Conservation (phyloP, 768 basidiomycete species). For the Terana coerulea region DNA sequence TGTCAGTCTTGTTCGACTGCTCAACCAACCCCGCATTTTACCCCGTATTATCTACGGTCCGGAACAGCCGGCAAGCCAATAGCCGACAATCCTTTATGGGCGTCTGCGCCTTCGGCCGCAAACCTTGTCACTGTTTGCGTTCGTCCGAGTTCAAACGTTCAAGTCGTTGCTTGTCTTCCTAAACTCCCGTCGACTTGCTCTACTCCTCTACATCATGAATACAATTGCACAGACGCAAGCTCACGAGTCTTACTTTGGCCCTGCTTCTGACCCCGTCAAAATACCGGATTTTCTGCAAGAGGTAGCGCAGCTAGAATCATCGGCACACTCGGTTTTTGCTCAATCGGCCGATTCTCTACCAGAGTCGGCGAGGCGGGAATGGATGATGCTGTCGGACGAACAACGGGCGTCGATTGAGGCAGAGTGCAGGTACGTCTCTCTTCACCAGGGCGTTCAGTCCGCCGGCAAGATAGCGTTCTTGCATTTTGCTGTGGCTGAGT, state of each 20-base stretch:
- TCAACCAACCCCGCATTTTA: conserved; percentile 3
- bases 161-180: not conserved
- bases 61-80: not conserved
- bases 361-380: conserved; percentile 1
- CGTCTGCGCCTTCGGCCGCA: not conserved
- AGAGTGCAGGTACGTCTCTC: conserved; percentile 33
- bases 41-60: conserved; percentile 5
- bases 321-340: not conserved
- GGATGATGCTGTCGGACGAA: conserved; percentile 10
- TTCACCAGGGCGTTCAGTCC: not conserved
- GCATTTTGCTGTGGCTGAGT: not conserved
- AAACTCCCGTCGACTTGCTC: no score
- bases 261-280: conserved; percentile 27
- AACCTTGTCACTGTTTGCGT: no score
- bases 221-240: conserved; percentile 19
- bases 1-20: not conserved
- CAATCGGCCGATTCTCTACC: conserved; percentile 14
- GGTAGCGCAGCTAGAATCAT: not conserved
- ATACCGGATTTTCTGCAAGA: conserved; percentile 25
- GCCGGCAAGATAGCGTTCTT: not conserved
- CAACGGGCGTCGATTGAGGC: conserved; percentile 19
- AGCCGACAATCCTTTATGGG: not conserved
- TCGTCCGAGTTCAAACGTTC: not conserved
- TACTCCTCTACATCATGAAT: no score
- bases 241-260: conserved; percentile 25